phyloP scores from a whole-genome alignment of 345 rosid genomes.

The Hevea brasiliensis region DNA sequence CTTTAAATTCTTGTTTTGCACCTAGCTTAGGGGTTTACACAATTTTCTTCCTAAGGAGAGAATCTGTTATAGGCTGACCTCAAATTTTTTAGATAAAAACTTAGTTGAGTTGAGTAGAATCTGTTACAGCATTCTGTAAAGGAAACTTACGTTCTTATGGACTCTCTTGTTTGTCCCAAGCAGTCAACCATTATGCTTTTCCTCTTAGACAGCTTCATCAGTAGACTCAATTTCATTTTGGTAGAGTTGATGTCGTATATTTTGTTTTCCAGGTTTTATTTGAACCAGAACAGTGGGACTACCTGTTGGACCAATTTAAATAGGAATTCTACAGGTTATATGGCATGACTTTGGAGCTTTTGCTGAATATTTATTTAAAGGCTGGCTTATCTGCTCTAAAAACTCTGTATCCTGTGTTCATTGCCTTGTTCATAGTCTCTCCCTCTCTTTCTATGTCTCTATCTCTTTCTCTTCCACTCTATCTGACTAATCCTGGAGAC shows the following conservation, averaged over 20 bases:
- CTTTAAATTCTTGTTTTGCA: neutral
- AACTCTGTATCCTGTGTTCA: slow-evolving; percentile 76
- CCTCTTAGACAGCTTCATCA: too few relatives aligned
- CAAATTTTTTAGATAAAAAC: too few relatives aligned
- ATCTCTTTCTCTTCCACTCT: neutral
- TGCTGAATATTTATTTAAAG: slow-evolving; percentile 86
- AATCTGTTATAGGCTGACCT: too few relatives aligned
- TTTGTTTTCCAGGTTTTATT: slow-evolving; percentile 62
- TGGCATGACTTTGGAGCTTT: slow-evolving; percentile 97
- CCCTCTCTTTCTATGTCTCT: neutral
- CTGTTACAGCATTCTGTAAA: neutral
- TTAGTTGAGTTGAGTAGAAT: too few relatives aligned
- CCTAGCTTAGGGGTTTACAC: neutral
- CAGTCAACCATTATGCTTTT: neutral
- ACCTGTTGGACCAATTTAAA: slow-evolving; percentile 80
- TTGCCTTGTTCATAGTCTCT: neutral
- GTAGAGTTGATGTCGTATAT: slow-evolving; percentile 5
- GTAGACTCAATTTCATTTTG: neutral
- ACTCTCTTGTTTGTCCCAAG: neutral
- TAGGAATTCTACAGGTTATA: slow-evolving; percentile 89
- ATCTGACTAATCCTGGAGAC: neutral
- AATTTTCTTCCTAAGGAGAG: neutral
- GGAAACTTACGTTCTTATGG: neutral
- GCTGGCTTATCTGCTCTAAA: slow-evolving; percentile 96
- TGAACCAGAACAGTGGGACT: slow-evolving; percentile 91